Conservation (phyloP, 164 flowering plant genomes). For the Nymphaea colorata region DNA sequence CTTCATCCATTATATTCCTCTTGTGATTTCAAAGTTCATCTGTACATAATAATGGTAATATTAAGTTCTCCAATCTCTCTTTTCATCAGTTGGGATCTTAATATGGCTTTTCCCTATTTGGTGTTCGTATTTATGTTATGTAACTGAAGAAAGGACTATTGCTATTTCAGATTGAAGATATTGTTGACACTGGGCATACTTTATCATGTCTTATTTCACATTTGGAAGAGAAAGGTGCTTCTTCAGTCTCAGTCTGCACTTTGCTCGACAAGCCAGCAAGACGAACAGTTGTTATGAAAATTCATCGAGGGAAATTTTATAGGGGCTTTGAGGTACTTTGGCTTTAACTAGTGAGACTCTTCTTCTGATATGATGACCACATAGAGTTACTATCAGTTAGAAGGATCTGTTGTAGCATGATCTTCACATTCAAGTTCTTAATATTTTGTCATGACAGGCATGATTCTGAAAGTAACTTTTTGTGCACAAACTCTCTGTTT, state of each 20-base stretch:
- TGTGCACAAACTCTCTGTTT: too few species aligned
- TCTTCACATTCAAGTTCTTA: not conserved
- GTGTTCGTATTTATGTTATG: too few species aligned
- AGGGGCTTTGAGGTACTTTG: constrained; percentile 62
- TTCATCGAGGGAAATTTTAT: constrained; percentile 83
- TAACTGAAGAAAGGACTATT: not conserved
- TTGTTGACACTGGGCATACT: constrained; percentile 87
- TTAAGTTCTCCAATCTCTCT: too few species aligned
- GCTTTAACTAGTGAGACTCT: not conserved
- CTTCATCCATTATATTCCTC: too few species aligned
- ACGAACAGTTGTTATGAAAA: constrained; percentile 47
- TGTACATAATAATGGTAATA: too few species aligned
- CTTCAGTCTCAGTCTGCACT: constrained; percentile 82
- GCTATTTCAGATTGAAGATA: constrained; percentile 69
- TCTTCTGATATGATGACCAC: not conserved
- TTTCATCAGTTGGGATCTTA: too few species aligned
- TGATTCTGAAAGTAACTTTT: not conserved
- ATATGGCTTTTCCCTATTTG: too few species aligned
- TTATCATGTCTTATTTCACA: constrained; percentile 48
- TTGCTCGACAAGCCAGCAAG: constrained; percentile 80
- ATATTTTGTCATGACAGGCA: not conserved
- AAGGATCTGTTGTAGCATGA: not conserved
- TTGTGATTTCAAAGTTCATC: too few species aligned
- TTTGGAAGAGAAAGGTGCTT: constrained; percentile 60
- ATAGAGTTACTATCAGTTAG: too few species aligned